Evolutionary conservation across 495 filamentous ascomycete genomes (phyloP), one percentile per base, ranked within the genome.

Genomic region (Emericellopsis terricola): DNA sequence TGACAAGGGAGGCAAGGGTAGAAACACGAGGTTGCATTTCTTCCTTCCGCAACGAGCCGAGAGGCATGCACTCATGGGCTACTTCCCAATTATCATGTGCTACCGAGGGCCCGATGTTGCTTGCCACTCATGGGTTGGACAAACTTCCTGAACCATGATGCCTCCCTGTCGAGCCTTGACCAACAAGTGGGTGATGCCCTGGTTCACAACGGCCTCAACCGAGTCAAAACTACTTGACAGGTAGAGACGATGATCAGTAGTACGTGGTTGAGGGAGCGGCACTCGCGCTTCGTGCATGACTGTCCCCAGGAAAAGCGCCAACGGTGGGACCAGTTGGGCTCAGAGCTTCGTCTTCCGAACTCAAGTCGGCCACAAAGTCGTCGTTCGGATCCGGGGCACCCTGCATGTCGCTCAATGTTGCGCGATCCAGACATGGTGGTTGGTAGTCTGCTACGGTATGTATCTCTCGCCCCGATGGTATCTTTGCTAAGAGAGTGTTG

Each of bases 391-490:
- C 65, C 13, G 61, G 59, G 1, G 60, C 55, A 21, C 41, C 49
- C 28, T 54, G 49, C 61, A 62, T 78, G 37, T 38, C 68, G 49
- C 43, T 58, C 24, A 86, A 47, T 2, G 60, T 56, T 10, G 71
- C 65, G 2, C 58, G 52, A 15, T 71, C 72, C 11, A 87, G 47
- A 8, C 53, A 46, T 0, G 69, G 71, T 1, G 65, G 69, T 13
- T 65, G 59, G 41, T 68, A 87, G 1, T 61, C 58, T 38, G 65
- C 68, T 11, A 76, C 44, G 3, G 59, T 64, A 49, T 93, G 77
- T 20, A 93, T 78, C 46, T 96, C 87, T 21, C 89, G 68, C 6
- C 89, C 87, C 1, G 79, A 81, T 0, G 89, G 89, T 48, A 96
- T 71, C 31, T 69, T 74, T 5, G 78, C 63, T 2, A 91, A 52